Evolutionary conservation across 2,329 filamentous ascomycete genomes (phyloP), one percentile per base, ranked within the genome.

Genomic region (Aureobasidium pullulans): DNA sequence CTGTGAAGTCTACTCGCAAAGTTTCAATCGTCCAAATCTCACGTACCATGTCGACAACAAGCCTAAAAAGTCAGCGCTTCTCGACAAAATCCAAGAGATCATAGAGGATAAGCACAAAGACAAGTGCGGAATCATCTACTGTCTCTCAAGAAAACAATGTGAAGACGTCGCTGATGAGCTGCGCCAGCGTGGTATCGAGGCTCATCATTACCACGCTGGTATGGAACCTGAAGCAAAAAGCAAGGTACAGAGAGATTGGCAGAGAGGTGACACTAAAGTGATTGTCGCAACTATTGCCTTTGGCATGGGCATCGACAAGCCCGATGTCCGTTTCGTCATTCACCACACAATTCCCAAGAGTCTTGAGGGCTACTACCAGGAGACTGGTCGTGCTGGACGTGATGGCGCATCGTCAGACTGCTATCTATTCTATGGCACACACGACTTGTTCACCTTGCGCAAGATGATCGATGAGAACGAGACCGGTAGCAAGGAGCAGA

Each of bases 301-400:
- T 70, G 94, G 94, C 6, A 99, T 99, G 94, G 94, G 94, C n/a
- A 99, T 99, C 64, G 94, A 99, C 77, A 99, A 99, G 72, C 84
- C 92, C 0, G 88, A 99, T 70, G 94, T 99, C 49, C 88, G 94
- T 31, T 99, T 96, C 70, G 94, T 99, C 36, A 90, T 99, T 42
- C 95, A 99, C 69, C 87, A 96, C 67, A 89, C 86, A 44, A 80
- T 99, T 6, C 94, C 94, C 1, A 97, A 99, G 73, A 96, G 90
- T 67, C 77, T 99, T 57, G 94, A 99, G 74, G 94, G 94, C 0
- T 99, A 99, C 72, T 99, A 99, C 69, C 94, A 99, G 71, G 94
- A 99, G 72, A 99, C 94, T 46, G 94, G 94, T 1, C 88, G 94
- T 66, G 94, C 95, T 61, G 94, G 94, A 6, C 84, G 94, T 70